Evolutionary conservation across 805 yeast genomes (phyloP).

Genomic region (Candida ascalaphidarum): DNA sequence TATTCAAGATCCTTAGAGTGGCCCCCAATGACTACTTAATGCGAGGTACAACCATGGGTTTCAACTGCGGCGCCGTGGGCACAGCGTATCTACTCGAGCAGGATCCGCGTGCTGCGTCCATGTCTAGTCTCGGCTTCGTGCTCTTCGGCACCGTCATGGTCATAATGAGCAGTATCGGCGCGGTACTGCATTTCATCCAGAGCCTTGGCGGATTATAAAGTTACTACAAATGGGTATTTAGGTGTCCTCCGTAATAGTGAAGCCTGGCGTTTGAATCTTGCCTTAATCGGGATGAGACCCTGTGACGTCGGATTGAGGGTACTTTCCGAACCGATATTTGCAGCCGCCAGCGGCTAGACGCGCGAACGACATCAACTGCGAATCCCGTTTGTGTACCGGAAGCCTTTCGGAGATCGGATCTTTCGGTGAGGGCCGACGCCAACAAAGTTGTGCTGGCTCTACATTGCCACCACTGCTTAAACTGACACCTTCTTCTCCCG

Average conservation of each 20-base stretch:
- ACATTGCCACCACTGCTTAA: too few relatives aligned
- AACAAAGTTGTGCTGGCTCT: too few relatives aligned
- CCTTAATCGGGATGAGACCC: neutral
- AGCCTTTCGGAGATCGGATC: too few relatives aligned
- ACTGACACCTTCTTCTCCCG: too few relatives aligned
- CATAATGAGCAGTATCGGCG: slow-evolving; percentile 50
- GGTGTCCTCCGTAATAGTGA: too few relatives aligned
- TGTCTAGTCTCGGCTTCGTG: slow-evolving; percentile 64
- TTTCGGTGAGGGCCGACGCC: too few relatives aligned
- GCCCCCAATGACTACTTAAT: slow-evolving; percentile 61
- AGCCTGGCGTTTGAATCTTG: neutral
- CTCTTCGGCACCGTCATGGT: slow-evolving; percentile 70
- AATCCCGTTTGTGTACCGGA: too few relatives aligned
- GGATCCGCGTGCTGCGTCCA: slow-evolving; percentile 76
- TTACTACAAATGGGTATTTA: too few relatives aligned
- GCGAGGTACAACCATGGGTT: slow-evolving; percentile 68
- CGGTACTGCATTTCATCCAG: slow-evolving; percentile 28
- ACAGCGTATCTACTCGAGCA: slow-evolving; percentile 63
- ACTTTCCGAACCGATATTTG: too few relatives aligned
- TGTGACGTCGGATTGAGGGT: too few relatives aligned
- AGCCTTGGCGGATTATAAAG: slow-evolving; percentile 37
- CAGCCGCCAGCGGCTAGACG: too few relatives aligned
- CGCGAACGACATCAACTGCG: too few relatives aligned
- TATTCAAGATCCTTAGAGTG: slow-evolving; percentile 43
- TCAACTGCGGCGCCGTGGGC: slow-evolving; percentile 76